Conservation (phyloP, 768 basidiomycete genomes). For the Suillus weaverae region DNA sequence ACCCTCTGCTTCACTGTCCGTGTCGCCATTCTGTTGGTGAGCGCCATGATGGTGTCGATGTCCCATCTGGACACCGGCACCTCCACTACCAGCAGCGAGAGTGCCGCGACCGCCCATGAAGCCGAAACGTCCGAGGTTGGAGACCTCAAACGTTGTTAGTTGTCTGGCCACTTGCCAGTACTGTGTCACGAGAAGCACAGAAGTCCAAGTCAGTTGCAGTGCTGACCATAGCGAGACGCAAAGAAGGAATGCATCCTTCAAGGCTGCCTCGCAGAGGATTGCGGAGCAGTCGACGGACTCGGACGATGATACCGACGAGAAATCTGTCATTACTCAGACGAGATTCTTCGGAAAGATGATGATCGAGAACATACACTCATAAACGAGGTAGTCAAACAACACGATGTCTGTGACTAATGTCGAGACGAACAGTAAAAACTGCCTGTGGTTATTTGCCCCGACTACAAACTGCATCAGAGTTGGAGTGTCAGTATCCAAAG, state of each 20-base stretch:
- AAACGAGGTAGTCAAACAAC: constrained; percentile 82
- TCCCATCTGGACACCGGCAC: constrained; percentile 72
- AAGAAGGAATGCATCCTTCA: constrained; percentile 82
- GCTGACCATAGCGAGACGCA: constrained; percentile 83
- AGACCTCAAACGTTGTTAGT: constrained; percentile 95
- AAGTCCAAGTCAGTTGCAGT: constrained; percentile 94
- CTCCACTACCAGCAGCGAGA: constrained; percentile 54
- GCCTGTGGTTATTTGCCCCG: constrained; percentile 90
- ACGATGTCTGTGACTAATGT: constrained; percentile 81
- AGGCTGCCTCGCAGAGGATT: constrained; percentile 65
- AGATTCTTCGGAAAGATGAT: background rate
- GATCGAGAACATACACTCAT: constrained; percentile 64
- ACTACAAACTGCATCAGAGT: constrained; percentile 44
- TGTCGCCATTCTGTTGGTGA: constrained; percentile 46
- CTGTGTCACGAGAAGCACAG: constrained; percentile 81
- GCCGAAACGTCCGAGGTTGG: constrained; percentile 92
- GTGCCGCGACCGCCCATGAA: constrained; percentile 94
- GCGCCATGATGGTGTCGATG: constrained; percentile 53
- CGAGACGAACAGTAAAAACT: constrained; percentile 91
- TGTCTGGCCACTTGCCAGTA: constrained; percentile 91
- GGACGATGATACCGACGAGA: constrained; percentile 40
- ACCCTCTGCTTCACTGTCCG: constrained; percentile 36
- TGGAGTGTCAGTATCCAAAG: background rate
- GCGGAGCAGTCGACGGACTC: constrained; percentile 22
- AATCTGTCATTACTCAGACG: constrained; percentile 43